Evolutionary conservation across 2,329 filamentous ascomycete genomes (phyloP), one percentile per base, ranked within the genome.

Genomic region (Cryoendolithus antarcticus): DNA sequence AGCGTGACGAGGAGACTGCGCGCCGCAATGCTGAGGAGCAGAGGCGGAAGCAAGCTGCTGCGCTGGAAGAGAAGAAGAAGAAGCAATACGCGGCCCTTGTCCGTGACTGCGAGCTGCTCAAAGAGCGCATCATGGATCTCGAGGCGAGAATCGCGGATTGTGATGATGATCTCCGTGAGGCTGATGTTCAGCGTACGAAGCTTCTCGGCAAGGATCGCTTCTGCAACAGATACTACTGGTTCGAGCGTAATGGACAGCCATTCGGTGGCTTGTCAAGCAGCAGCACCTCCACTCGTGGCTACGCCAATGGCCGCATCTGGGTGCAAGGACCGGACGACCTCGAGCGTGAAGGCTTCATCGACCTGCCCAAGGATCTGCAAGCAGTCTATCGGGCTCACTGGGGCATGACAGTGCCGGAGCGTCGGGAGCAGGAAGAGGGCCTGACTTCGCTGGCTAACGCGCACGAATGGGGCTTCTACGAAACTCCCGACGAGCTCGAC

Each of bases 171-270:
- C 70, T 98, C 34, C 82, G 91, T 38, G 89, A 96, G 62, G 86
- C 88, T 31, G 85, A 95, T 60, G 94, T 89, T 52, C 85, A 88
- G 29, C 80, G 91, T 45, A 94, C 88, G 11, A 80, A 85, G 46
- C 78, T 89, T 11, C 70, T 98, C 19, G 91, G 91, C 44, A 89
- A 91, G 59, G 91, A 98, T 62, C 78, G 91, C 33, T 98, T 94
- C 69, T 94, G 89, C 78, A 96, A 98, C 62, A 77, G 89, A 39
- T 98, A 96, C 62, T 96, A 93, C 69, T 98, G 91, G 89, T 95
- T 96, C 59, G 91, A 98, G 63, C 81, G 89, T 46, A 98, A 96
- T 55, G 91, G 88, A 15, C 96, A 96, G 88, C 91, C 91, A 0
- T 94, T 89, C 54, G 86, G 74, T 27, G 91, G 91, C 4, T 70